These are phyloP conservation scores for Sporothrix schenckii DNA, from an alignment of 2,329 filamentous ascomycete species.

Conservation along the genomic window DNA sequence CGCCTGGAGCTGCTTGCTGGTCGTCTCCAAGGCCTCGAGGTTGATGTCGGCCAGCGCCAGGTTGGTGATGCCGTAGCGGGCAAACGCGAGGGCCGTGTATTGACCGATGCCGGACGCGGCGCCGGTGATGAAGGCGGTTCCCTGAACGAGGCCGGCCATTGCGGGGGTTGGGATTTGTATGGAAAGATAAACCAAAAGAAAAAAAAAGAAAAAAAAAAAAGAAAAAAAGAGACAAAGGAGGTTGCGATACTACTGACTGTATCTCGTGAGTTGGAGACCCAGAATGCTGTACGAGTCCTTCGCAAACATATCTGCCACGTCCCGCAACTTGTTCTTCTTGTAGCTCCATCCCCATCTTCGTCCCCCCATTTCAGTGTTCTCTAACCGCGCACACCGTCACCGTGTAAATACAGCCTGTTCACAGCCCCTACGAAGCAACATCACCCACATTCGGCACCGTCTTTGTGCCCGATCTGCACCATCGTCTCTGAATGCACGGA, in stretches of 20 bases:
- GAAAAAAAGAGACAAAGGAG: neutral
- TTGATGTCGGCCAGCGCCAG: conserved; percentile 55
- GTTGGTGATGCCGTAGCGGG: conserved; percentile 51
- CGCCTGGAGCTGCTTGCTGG: conserved; percentile 43
- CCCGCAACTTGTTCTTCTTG: neutral
- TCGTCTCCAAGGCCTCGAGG: conserved; percentile 40
- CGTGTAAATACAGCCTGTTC: conserved; percentile 26
- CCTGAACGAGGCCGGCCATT: conserved; percentile 30
- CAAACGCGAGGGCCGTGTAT: conserved; percentile 51
- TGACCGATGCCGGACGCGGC: conserved; percentile 51
- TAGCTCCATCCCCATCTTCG: neutral
- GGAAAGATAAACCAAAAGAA: neutral
- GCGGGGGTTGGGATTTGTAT: neutral
- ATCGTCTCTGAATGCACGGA: neutral
- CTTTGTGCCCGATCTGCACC: neutral
- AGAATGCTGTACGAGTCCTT: neutral
- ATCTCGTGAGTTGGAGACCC: neutral
- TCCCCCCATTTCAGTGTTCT: neutral
- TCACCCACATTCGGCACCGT: neutral
- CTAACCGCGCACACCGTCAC: neutral
- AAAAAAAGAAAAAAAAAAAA: neutral
- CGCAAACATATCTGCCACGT: neutral
- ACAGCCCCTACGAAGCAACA: neutral
- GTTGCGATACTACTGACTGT: neutral
- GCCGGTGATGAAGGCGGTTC: conserved; percentile 36